Percentiles rank a stretch among this genome's conserved stretches.
phyloP scores from a whole-genome alignment of 2,329 filamentous ascomycete species.

The Teratosphaeria nubilosa region DNA sequence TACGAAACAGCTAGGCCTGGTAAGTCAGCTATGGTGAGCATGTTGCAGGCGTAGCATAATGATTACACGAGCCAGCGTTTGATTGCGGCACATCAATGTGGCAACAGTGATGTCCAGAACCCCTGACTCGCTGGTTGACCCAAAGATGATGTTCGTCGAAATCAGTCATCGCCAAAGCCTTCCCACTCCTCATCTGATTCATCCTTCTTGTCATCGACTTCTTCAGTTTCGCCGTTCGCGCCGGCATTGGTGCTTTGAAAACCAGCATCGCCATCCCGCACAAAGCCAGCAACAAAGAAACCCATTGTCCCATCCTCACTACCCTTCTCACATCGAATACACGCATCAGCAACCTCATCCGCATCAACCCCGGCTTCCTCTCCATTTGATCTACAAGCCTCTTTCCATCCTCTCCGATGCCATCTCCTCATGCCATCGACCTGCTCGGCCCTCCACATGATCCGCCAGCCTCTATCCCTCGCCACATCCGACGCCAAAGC shows the following conservation, averaged over 20 bases:
- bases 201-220: neutral
- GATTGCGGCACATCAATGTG: neutral
- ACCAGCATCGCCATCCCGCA: slow-evolving; percentile 44
- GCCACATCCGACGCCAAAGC: slow-evolving; percentile 62
- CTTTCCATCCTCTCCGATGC: slow-evolving; percentile 46
- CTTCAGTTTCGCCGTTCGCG: neutral
- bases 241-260: neutral
- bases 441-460: slow-evolving; percentile 64
- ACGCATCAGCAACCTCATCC: slow-evolving; percentile 53
- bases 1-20: neutral
- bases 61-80: neutral
- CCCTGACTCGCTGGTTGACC: neutral
- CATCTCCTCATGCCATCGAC: slow-evolving; percentile 66
- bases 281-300: slow-evolving; percentile 88
- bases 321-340: slow-evolving; percentile 71
- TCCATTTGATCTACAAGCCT: slow-evolving; percentile 5
- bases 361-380: slow-evolving; percentile 5
- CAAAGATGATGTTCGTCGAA: neutral
- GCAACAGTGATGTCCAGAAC: neutral
- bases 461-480: slow-evolving; percentile 59
- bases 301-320: slow-evolving; percentile 82
- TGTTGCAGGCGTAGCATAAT: neutral
- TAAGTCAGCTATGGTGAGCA: neutral
- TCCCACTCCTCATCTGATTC: slow-evolving; percentile 31
- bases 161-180: slow-evolving; percentile 31